Conservation (phyloP, 306 rosid species). For the Glycine tomentella region DNA sequence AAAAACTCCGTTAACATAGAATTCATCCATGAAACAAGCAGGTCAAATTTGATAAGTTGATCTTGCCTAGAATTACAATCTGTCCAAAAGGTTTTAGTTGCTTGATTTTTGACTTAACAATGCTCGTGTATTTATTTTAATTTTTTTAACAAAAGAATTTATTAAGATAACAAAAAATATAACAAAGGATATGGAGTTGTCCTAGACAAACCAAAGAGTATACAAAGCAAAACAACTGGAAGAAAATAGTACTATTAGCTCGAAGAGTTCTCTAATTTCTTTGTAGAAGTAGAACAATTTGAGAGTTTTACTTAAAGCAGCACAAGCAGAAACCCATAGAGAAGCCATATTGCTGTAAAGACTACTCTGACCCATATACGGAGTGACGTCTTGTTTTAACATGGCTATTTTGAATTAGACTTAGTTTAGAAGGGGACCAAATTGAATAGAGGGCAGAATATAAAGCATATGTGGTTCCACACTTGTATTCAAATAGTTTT, state of each 20-base stretch:
- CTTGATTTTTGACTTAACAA: neutral
- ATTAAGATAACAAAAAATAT: neutral
- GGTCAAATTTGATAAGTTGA: neutral
- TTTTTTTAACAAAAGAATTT: neutral
- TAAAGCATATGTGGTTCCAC: conserved; percentile 22
- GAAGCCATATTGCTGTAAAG: neutral
- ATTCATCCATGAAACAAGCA: no score
- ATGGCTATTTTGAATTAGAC: neutral
- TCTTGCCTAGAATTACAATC: neutral
- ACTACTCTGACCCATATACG: conserved; percentile 3
- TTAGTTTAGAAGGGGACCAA: neutral
- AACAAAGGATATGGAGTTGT: neutral
- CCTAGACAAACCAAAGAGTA: neutral
- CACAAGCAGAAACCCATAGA: neutral
- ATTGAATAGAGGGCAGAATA: neutral
- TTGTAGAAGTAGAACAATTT: neutral
- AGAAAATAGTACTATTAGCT: neutral
- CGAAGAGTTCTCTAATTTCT: no score
- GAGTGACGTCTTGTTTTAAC: neutral
- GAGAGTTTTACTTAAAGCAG: neutral
- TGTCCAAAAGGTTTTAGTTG: neutral
- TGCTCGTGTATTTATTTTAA: neutral
- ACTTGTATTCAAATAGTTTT: neutral
- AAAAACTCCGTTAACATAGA: no score
- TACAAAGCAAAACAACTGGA: neutral